Base-by-base conservation (phyloP, 306 rosid genomes). In the Malus domestica region DNA sequence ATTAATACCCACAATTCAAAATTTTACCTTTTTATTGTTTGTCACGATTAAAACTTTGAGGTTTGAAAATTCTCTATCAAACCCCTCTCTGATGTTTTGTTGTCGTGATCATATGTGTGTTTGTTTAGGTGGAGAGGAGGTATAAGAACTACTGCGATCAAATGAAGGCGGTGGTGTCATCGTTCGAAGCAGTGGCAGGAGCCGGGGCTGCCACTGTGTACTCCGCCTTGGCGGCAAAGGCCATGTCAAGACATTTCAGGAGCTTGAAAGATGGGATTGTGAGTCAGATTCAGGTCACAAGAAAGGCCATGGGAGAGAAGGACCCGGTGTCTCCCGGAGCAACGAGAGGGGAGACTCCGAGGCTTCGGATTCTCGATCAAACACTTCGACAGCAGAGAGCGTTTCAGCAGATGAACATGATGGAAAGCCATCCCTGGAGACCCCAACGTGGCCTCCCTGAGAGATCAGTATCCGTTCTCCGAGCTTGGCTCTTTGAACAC, bases 361-460 rank as follows among this genome's bases (percentile, higher is more conserved):
- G 96, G 80, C 99, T 96, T 11, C 78, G 86, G 78, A 44, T 87
- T n/a, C 87, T 96, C 22, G 99, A 96, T 55, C 97, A 90, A 70
- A 46, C 96, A 12, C 75, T 96, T 1, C 83, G 98, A 25, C 97
- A 92, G 77, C 98, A 93, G 67, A 81, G 91, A 59, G 98, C 97
- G 1, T 93, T 90, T 42, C 99, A 96, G 40, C 99, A 96, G 80
- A 90, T 93, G 77, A 87, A 60, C 82, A 82, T 96, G 89, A 92
- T 96, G 96, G 99, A 96, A 71, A 88, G 78, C 12, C 99, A 96
- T 74, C 99, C 99, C 1, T 94, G 98, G 98, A 80, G 98, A 32
- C 98, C 98, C 51, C 98, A 94, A 72, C 98, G 98, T 19, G 98
- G 98, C 80, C 98, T 94, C 38, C 98, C 98, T 0, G 97, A 94